These are phyloP conservation scores for Entomortierella beljakovae DNA, from an alignment of 192 early-diverging fungal species.

Conservation along the genomic window DNA sequence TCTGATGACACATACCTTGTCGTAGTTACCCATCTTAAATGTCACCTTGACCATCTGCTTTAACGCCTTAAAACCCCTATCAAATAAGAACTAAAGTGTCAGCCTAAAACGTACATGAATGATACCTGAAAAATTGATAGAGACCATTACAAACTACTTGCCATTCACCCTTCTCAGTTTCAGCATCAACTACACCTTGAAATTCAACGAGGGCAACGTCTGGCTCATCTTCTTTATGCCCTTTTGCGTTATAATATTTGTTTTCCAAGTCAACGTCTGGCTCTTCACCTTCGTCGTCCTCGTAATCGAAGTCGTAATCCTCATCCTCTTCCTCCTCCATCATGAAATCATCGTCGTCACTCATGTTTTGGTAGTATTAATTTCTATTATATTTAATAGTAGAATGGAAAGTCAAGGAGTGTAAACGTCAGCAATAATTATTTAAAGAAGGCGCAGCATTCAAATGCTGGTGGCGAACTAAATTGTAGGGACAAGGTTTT, in stretches of 20 bases:
- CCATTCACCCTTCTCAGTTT: slow-evolving; percentile 89
- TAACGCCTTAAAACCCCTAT: slow-evolving; percentile 91
- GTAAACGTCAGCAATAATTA: background rate
- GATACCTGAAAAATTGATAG: background rate
- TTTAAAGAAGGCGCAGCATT: background rate
- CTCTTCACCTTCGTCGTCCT: slow-evolving; percentile 85
- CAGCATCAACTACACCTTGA: slow-evolving; percentile 79
- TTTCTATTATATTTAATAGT: background rate
- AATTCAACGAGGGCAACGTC: slow-evolving; percentile 80
- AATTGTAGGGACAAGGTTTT: background rate
- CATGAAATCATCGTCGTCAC: slow-evolving; percentile 72
- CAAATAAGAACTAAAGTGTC: background rate
- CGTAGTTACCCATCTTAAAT: slow-evolving; percentile 73
- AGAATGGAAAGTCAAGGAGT: background rate
- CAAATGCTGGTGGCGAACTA: background rate
- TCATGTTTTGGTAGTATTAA: slow-evolving; percentile 38
- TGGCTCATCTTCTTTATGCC: slow-evolving; percentile 85
- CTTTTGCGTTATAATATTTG: slow-evolving; percentile 92
- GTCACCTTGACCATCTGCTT: slow-evolving; percentile 90
- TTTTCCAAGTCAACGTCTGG: slow-evolving; percentile 88
- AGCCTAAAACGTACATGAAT: background rate
- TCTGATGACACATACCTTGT: slow-evolving; percentile 56
- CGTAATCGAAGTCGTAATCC: slow-evolving; percentile 93
- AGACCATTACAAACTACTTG: slow-evolving; percentile 24
- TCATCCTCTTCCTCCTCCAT: slow-evolving; percentile 74